These are phyloP conservation scores for Entomortierella lignicola DNA, from an alignment of 192 early-diverging fungal genomes.

Conservation along the genomic window DNA sequence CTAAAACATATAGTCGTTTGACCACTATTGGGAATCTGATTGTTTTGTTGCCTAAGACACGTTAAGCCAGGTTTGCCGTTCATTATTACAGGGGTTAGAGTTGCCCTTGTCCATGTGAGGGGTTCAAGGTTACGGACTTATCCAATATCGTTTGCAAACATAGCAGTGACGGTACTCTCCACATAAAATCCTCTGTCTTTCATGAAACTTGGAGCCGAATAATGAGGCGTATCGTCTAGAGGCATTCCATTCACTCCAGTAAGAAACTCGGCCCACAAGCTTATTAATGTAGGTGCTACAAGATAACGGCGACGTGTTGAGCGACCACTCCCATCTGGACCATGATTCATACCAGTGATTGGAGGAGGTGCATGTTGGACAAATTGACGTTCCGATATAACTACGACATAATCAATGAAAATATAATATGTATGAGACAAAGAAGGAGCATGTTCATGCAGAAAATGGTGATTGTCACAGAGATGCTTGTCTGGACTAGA, in stretches of 20 bases:
- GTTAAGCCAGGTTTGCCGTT: no score
- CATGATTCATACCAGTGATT: neutral
- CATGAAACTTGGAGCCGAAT: neutral
- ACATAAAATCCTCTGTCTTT: neutral
- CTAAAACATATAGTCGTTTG: conserved; percentile 4
- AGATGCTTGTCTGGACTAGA: no score
- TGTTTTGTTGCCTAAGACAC: no score
- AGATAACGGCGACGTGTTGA: conserved; percentile 3
- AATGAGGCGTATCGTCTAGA: neutral
- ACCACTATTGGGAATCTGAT: conserved; percentile 27
- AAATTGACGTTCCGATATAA: neutral
- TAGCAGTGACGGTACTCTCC: neutral
- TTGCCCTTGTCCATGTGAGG: neutral
- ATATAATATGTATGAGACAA: no score
- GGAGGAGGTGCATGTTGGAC: neutral
- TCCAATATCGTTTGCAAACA: neutral
- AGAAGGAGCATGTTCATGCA: no score
- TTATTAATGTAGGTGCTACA: neutral
- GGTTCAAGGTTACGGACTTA: neutral
- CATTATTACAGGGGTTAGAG: no score
- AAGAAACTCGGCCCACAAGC: neutral
- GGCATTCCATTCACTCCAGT: neutral
- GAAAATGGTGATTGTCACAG: no score
- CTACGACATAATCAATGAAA: no score
- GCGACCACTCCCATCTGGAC: neutral